Percentiles rank a stretch among this genome's conserved stretches.
phyloP scores from a whole-genome alignment of 2,329 filamentous ascomycete species.

The Diplodia sapinea region DNA sequence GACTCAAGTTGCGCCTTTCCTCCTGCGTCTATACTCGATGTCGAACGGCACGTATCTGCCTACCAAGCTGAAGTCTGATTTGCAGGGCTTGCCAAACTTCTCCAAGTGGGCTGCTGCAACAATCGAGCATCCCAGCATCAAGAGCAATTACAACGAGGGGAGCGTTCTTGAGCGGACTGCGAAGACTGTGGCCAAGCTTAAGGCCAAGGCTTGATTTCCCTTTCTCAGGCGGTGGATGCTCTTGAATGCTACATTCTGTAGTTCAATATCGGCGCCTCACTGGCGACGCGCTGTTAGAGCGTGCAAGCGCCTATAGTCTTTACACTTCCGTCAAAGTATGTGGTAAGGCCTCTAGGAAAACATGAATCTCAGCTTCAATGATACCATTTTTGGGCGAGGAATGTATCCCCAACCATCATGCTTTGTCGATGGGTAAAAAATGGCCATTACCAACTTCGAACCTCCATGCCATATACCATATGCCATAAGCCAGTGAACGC shows the following conservation, averaged over 20 bases:
- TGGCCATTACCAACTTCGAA: neutral
- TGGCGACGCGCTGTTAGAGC: neutral
- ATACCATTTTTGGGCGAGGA: neutral
- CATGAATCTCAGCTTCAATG: neutral
- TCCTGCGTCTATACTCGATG: slow-evolving; percentile 64
- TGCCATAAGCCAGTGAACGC: neutral
- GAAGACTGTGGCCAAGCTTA: slow-evolving; percentile 40
- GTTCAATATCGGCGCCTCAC: neutral
- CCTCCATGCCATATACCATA: neutral
- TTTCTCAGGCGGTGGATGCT: neutral
- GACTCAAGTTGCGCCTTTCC: slow-evolving; percentile 70
- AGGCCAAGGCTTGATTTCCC: slow-evolving; percentile 34
- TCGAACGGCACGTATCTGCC: slow-evolving; percentile 62
- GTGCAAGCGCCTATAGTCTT: neutral
- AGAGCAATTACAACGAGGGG: slow-evolving; percentile 47
- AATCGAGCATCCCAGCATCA: slow-evolving; percentile 68
- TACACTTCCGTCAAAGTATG: neutral
- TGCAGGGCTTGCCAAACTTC: slow-evolving; percentile 68
- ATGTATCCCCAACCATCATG: neutral
- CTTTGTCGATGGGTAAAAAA: neutral
- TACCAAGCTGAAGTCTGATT: slow-evolving; percentile 52
- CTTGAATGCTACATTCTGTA: neutral
- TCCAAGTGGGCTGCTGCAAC: slow-evolving; percentile 69
- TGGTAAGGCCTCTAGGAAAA: neutral
- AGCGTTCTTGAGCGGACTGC: slow-evolving; percentile 35